A percentile compares a stretch with the other conserved stretches of the same genome.
Evolutionary conservation across 2,329 filamentous ascomycete genomes (phyloP).

Genomic region (Sordariomycetes sp.): DNA sequence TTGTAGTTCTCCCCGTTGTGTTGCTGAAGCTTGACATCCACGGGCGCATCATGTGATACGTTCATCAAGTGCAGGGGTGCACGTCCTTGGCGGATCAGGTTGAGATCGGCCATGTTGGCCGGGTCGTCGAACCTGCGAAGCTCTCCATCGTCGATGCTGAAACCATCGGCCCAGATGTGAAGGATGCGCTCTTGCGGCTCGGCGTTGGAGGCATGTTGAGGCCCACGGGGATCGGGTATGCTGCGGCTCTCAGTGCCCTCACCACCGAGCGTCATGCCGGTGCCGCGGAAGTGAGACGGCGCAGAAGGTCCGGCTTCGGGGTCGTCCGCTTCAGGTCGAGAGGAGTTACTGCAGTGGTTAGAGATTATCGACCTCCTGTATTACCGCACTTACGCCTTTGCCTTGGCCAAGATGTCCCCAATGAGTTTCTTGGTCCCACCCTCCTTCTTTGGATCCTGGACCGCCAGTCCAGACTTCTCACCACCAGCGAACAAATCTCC

Average conservation of each 20-base stretch:
- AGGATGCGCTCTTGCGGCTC: slow-evolving; percentile 58
- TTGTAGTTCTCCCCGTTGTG: slow-evolving; percentile 65
- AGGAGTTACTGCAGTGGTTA: slow-evolving; percentile 43
- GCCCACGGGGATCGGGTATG: slow-evolving; percentile 50
- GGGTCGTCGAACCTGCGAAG: slow-evolving; percentile 74
- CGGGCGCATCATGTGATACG: slow-evolving; percentile 63
- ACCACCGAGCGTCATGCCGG: slow-evolving; percentile 68
- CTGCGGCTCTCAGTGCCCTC: slow-evolving; percentile 63
- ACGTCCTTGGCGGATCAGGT: slow-evolving; percentile 68
- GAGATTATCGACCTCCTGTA: background rate
- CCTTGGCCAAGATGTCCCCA: slow-evolving; percentile 55
- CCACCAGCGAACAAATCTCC: slow-evolving; percentile 74
- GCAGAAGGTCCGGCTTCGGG: slow-evolving; percentile 41
- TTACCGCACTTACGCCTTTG: slow-evolving; percentile 42
- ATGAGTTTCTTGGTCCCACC: slow-evolving; percentile 46
- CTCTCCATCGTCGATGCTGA: slow-evolving; percentile 75
- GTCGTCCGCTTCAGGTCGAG: slow-evolving; percentile 38
- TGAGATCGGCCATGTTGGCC: slow-evolving; percentile 59
- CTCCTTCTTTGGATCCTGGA: slow-evolving; percentile 49
- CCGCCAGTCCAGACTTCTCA: slow-evolving; percentile 68
- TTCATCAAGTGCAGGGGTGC: slow-evolving; percentile 73
- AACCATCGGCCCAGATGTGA: slow-evolving; percentile 76
- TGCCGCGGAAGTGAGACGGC: slow-evolving; percentile 53
- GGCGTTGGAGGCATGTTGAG: slow-evolving; percentile 14
- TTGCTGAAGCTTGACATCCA: slow-evolving; percentile 72